These are phyloP conservation scores for Spatholobus suberectus DNA, from an alignment of 306 rosid species.

Conservation along the genomic window DNA sequence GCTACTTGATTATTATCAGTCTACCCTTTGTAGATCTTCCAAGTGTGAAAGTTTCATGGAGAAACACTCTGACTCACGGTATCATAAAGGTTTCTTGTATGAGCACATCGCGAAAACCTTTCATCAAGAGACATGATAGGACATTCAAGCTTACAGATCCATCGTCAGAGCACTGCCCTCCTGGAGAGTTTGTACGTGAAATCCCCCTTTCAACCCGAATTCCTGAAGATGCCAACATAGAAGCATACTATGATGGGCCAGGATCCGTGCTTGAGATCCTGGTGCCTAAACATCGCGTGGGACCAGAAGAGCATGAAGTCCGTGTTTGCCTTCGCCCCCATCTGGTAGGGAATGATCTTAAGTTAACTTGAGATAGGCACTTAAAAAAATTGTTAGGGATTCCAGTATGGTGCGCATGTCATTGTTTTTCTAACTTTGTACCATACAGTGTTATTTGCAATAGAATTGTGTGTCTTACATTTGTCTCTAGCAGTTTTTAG, in stretches of 20 bases:
- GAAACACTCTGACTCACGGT: constrained; percentile 82
- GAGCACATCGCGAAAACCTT: constrained; percentile 80
- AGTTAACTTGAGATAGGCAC: constrained; percentile 66
- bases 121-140: constrained; percentile 78
- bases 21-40: constrained; percentile 88
- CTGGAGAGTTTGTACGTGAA: constrained; percentile 91
- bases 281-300: constrained; percentile 83
- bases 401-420: constrained; percentile 42
- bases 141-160: constrained; percentile 88
- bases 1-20: constrained; percentile 82
- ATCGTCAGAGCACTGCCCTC: constrained; percentile 90
- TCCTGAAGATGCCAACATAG: constrained; percentile 92
- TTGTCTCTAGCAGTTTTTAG: constrained; percentile 43
- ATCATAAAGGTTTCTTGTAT: constrained; percentile 90
- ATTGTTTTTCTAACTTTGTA: constrained; percentile 45
- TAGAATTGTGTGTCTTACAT: constrained; percentile 28
- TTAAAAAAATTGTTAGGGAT: constrained; percentile 48
- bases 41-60: constrained; percentile 94
- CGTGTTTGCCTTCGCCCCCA: constrained; percentile 94
- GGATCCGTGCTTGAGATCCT: constrained; percentile 90
- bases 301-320: constrained; percentile 95
- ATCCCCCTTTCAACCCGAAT: constrained; percentile 82
- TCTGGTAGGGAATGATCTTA: constrained; percentile 81
- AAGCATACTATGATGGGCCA: constrained; percentile 92
- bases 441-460: constrained; percentile 43